These are phyloP conservation scores for Ophiostoma piceae DNA, from an alignment of 2,329 filamentous ascomycete genomes.

Conservation along the genomic window DNA sequence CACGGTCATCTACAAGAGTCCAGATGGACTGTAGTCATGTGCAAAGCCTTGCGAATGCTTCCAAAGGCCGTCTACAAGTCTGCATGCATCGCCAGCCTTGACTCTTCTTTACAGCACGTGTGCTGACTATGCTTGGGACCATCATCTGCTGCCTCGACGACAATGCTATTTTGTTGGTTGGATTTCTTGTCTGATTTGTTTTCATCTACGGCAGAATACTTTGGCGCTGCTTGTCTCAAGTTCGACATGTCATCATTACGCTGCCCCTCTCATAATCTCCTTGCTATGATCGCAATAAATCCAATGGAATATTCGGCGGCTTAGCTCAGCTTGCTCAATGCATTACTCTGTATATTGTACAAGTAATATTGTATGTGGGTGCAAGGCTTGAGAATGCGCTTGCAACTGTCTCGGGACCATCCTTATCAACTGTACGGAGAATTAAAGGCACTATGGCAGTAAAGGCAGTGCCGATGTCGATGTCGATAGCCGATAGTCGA, in stretches of 20 bases:
- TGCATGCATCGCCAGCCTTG: no score
- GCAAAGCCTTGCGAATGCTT: no score
- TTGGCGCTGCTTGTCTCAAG: neutral
- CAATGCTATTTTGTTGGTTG: neutral
- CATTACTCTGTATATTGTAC: no score
- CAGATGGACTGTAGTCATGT: neutral
- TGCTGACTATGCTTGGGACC: neutral
- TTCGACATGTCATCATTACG: neutral
- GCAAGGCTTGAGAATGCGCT: neutral
- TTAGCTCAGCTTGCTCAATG: neutral
- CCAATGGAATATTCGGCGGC: neutral
- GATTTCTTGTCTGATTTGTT: neutral
- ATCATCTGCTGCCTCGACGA: neutral
- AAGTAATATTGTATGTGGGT: no score
- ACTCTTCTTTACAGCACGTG: no score
- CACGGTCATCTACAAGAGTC: neutral
- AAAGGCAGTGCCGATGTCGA: no score
- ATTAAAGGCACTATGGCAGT: neutral
- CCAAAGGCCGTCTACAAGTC: no score
- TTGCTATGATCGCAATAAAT: neutral
- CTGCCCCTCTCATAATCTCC: slow-evolving; percentile 5
- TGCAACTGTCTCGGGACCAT: neutral
- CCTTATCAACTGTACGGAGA: neutral
- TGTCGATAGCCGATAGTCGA: neutral
- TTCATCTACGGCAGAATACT: neutral